A percentile compares a stretch with the other conserved stretches of the same genome.
Evolutionary conservation across 257 asterid species (phyloP).

Genomic region (Cynanchum wilfordii): DNA sequence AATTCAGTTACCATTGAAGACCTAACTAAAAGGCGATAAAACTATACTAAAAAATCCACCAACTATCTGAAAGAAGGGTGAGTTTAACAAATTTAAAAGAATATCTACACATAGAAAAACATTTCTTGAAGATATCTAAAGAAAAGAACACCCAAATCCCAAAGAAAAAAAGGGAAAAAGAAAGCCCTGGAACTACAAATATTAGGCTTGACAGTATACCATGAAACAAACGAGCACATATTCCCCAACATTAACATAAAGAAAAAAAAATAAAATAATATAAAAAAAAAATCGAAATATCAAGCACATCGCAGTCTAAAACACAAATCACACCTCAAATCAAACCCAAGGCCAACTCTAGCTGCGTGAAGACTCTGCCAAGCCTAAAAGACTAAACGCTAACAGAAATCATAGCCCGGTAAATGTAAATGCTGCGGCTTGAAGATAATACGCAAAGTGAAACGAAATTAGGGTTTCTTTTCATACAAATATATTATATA

Average conservation of each 20-base stretch:
- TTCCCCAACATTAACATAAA: not conserved
- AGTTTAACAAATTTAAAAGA: not conserved
- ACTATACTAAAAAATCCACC: not conserved
- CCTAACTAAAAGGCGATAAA: not conserved
- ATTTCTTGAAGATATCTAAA: not conserved
- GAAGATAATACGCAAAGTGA: not conserved
- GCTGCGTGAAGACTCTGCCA: conserved; percentile 8
- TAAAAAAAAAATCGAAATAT: not conserved
- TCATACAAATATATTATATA: not conserved
- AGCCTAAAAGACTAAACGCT: conserved; percentile 12
- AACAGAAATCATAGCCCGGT: conserved; percentile 10
- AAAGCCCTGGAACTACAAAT: not conserved
- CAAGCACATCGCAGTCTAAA: conserved; percentile 1
- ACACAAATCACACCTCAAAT: conserved; percentile 4
- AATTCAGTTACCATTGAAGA: not conserved
- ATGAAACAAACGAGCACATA: not conserved
- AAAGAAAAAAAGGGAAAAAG: not conserved
- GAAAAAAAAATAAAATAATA: too few species aligned
- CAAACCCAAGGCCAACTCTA: conserved; percentile 8
- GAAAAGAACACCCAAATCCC: not conserved
- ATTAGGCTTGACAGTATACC: not conserved
- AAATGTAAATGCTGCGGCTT: not conserved
- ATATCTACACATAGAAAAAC: not conserved
- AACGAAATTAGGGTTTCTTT: conserved; percentile 25
- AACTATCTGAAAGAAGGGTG: not conserved